Evolutionary conservation across 164 flowering plant species (phyloP).

Genomic region (Pachysandra terminalis): DNA sequence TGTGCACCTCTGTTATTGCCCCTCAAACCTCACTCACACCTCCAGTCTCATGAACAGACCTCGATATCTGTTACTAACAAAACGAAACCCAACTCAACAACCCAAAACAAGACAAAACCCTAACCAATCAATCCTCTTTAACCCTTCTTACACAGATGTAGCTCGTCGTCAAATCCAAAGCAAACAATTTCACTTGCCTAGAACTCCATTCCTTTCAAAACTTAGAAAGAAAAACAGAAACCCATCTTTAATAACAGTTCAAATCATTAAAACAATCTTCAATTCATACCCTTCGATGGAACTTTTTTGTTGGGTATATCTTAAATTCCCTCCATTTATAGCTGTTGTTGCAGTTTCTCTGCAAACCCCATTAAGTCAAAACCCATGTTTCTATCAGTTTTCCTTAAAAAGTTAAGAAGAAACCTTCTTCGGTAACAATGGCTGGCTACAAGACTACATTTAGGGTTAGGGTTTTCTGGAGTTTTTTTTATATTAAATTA

Average conservation of each 20-base stretch:
- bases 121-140: slow-evolving; percentile 27
- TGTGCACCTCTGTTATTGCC: slow-evolving; percentile 42
- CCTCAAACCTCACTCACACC: slow-evolving; percentile 3
- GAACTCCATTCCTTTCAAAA: slow-evolving; percentile 16
- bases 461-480: slow-evolving; percentile 19
- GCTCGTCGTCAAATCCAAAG: slow-evolving; percentile 28
- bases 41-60: slow-evolving; percentile 12
- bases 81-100: slow-evolving; percentile 30
- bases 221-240: background rate
- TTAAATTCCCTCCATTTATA: slow-evolving; percentile 9
- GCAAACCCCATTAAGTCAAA: slow-evolving; percentile 21
- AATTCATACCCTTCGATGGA: background rate
- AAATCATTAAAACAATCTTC: slow-evolving; percentile 23
- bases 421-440: slow-evolving; percentile 9
- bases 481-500: slow-evolving; percentile 10
- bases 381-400: slow-evolving; percentile 15
- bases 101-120: slow-evolving; percentile 33
- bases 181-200: slow-evolving; percentile 21
- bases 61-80: slow-evolving; percentile 17
- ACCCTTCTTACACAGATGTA: slow-evolving; percentile 28
- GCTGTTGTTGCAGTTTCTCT: background rate
- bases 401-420: slow-evolving; percentile 9
- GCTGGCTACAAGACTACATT: slow-evolving; percentile 6
- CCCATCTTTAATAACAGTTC: slow-evolving; percentile 10
- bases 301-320: slow-evolving; percentile 1